Conservation (phyloP, 306 rosid species). For the Cucurbita maxima region DNA sequence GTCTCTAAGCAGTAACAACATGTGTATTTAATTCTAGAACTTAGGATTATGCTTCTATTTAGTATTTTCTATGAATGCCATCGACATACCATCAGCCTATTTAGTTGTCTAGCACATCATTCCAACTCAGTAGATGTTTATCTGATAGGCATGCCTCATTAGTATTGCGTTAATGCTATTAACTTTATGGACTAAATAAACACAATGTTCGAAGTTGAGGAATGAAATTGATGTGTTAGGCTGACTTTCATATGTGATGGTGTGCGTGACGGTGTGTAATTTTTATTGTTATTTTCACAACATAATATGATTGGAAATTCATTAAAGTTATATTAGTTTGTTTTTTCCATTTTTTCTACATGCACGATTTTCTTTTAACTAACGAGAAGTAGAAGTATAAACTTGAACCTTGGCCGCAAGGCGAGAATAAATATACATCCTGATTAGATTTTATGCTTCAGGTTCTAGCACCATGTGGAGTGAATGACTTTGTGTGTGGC, state of each 20-base stretch:
- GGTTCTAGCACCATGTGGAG: slow-evolving; percentile 94
- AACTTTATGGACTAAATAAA: background rate
- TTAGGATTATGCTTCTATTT: background rate
- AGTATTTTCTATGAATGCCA: background rate
- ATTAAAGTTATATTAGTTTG: background rate
- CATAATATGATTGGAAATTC: background rate
- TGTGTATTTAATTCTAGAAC: background rate
- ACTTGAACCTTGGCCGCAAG: background rate
- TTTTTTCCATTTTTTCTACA: background rate
- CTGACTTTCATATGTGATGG: too few species aligned
- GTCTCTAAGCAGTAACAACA: background rate
- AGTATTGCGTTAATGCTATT: background rate
- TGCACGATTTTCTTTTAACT: background rate
- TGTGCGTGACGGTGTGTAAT: too few species aligned
- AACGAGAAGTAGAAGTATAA: background rate
- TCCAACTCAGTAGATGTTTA: background rate
- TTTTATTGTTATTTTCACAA: background rate
- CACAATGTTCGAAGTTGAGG: background rate
- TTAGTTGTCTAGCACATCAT: background rate
- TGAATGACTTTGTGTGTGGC: slow-evolving; percentile 91
- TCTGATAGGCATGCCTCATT: background rate
- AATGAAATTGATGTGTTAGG: background rate
- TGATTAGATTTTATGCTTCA: slow-evolving; percentile 27
- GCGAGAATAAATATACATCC: slow-evolving; percentile 4
- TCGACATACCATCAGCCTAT: background rate